Evolutionary conservation across 2,329 filamentous ascomycete species (phyloP).

Genomic region (Trichoderma cornu-damae): DNA sequence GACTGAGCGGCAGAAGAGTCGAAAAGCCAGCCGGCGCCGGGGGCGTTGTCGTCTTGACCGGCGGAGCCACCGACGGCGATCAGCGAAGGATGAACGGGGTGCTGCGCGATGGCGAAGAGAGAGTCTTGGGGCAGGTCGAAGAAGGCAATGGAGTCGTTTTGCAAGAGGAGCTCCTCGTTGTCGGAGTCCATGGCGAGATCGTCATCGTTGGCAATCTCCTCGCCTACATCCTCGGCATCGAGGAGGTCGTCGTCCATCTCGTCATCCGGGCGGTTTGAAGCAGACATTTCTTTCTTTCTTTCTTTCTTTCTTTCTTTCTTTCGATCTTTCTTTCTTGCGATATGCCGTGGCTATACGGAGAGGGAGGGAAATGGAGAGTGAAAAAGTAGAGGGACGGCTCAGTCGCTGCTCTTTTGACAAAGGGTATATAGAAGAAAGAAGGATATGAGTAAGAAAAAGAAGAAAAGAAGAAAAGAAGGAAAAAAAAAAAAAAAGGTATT

Average conservation of each 20-base stretch:
- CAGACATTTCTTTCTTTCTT: too few species aligned
- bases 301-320: too few species aligned
- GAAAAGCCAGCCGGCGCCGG: slow-evolving; percentile 80
- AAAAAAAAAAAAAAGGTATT: background rate
- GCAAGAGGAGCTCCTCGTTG: slow-evolving; percentile 68
- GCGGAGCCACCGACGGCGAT: slow-evolving; percentile 80
- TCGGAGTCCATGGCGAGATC: slow-evolving; percentile 79
- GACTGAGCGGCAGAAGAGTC: slow-evolving; percentile 62
- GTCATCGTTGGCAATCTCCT: slow-evolving; percentile 62
- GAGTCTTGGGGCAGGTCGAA: slow-evolving; percentile 88
- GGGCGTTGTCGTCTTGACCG: slow-evolving; percentile 52
- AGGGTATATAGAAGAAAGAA: too few species aligned
- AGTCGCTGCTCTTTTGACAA: background rate
- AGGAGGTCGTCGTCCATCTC: slow-evolving; percentile 54
- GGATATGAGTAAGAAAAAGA: background rate
- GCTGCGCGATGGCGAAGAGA: slow-evolving; percentile 91
- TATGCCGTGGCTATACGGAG: background rate
- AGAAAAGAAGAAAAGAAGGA: background rate
- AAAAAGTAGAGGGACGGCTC: background rate
- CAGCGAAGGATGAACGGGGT: slow-evolving; percentile 71
- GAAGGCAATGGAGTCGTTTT: slow-evolving; percentile 90
- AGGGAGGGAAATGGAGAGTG: background rate
- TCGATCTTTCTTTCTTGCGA: too few species aligned
- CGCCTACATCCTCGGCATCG: slow-evolving; percentile 69
- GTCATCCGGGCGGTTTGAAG: slow-evolving; percentile 28